Base-by-base conservation (phyloP, 306 rosid species). In the Quercus cerris region DNA sequence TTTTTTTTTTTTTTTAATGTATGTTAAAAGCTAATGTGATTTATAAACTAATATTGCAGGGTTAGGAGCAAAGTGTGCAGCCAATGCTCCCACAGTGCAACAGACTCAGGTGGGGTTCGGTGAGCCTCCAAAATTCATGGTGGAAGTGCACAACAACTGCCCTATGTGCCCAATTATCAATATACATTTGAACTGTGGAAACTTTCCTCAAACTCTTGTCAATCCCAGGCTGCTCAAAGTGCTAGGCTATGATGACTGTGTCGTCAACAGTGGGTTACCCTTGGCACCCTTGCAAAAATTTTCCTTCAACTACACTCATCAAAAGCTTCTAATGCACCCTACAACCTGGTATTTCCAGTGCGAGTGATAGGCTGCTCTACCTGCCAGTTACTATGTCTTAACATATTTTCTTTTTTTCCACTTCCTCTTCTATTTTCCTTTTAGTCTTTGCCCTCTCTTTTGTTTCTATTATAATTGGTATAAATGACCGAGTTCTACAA, bases 141-240 rank as follows among this genome's bases (percentile, higher is more conserved):
- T 85, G 56, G 75, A 63, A 27, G 78, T 85, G 71, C 61, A 68
- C 4, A 85, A 81, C 81, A 75, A 70, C 72, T 85, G 88, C 78
- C 81, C 88, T 0, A 81, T 81, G 85, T 85, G 85, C 73, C 85
- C 85, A 1, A 58, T 85, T 4, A 85, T 85, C 75, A 64, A 85
- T 54, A 27, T 85, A 17, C 88, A 81, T n/a, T 51, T 85, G 72
- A 78, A 81, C 58, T 85, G 88, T 54, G 83, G 88, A 54, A 78
- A 76, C 68, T 85, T 85, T 46, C 67, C 88, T 58, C 88, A 84
- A 62, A 71, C 82, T 69, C 81, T 81, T 56, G 85, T 84, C 33
- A 62, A 56, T 56, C 87, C 85, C 22, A 77, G 71, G 78, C 74
- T 51, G 33, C 80, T 85, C 73, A 73, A 77, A 10, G 75, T 81